Percentiles rank a stretch among this genome's conserved stretches.
phyloP scores from a whole-genome alignment of 345 rosid species.

The Linum usitatissimum region DNA sequence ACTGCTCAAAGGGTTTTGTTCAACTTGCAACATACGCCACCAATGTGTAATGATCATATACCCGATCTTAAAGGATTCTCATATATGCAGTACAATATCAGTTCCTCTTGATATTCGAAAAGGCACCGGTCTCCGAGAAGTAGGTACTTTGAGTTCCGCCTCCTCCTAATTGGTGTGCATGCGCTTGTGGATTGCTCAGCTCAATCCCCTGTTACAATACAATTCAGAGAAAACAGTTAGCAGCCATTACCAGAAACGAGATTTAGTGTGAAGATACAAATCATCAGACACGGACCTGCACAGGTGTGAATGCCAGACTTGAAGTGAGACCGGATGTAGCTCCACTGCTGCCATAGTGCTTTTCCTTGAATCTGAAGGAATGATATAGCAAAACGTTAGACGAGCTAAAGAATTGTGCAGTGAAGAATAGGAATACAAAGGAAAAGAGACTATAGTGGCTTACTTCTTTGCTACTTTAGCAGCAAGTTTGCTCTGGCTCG shows the following conservation, averaged over 20 bases:
- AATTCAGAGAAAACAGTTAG: background rate
- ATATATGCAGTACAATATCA: constrained; percentile 14
- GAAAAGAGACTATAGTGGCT: constrained; percentile 1
- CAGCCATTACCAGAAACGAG: background rate
- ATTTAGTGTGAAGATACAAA: constrained; percentile 9
- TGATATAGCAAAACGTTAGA: background rate
- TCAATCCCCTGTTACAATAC: constrained; percentile 60
- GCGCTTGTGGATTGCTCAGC: constrained; percentile 77
- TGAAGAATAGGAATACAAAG: background rate
- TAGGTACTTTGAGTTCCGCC: constrained; percentile 94
- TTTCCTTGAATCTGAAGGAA: constrained; percentile 75
- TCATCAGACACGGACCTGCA: constrained; percentile 44
- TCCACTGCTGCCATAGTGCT: constrained; percentile 63
- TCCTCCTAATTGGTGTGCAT: constrained; percentile 68
- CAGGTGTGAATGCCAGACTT: constrained; percentile 91
- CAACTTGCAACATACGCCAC: too few relatives aligned
- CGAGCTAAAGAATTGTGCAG: background rate
- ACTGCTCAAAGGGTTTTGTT: too few relatives aligned
- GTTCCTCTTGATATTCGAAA: constrained; percentile 76
- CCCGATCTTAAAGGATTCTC: too few relatives aligned
- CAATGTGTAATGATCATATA: too few relatives aligned
- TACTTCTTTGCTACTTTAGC: constrained; percentile 93
- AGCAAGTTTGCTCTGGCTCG: constrained; percentile 83
- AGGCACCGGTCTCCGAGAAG: constrained; percentile 86
- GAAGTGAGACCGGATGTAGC: constrained; percentile 87